Evolutionary conservation across 2,329 filamentous ascomycete species (phyloP).

Genomic region (Colletotrichum liriopes): DNA sequence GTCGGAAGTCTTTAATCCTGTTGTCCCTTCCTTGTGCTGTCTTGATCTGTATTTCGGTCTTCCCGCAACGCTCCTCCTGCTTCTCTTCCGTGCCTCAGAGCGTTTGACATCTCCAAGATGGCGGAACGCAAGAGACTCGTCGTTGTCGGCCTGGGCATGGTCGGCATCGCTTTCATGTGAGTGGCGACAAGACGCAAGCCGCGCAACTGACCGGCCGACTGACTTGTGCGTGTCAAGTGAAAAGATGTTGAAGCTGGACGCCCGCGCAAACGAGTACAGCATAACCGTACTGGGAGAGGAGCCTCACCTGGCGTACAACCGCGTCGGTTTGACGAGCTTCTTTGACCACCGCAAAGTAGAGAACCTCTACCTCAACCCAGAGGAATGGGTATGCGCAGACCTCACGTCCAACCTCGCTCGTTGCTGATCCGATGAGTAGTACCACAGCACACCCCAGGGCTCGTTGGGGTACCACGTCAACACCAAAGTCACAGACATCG

Average conservation of each 20-base stretch:
- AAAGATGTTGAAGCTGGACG: conserved; percentile 89
- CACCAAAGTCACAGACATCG: conserved; percentile 77
- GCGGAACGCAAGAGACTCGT: conserved; percentile 77
- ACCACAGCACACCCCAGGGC: conserved; percentile 75
- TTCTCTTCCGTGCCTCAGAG: conserved; percentile 1
- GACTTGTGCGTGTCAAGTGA: conserved; percentile 69
- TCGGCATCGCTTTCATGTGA: conserved; percentile 90
- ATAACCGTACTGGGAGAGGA: conserved; percentile 92
- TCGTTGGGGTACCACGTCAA: conserved; percentile 83
- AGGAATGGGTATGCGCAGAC: conserved; percentile 78
- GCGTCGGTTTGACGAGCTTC: conserved; percentile 90
- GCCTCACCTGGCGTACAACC: conserved; percentile 89
- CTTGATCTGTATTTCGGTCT: background rate
- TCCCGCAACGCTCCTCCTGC: background rate
- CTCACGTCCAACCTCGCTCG: background rate
- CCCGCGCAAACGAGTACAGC: conserved; percentile 81
- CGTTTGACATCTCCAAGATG: conserved; percentile 52
- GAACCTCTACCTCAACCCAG: conserved; percentile 88
- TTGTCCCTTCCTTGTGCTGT: background rate
- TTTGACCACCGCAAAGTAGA: conserved; percentile 90
- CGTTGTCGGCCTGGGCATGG: conserved; percentile 92
- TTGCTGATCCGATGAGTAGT: conserved; percentile 62
- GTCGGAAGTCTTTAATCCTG: background rate
- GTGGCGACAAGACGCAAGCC: conserved; percentile 50
- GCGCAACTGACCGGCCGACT: background rate